Conservation (phyloP, 805 yeast genomes). For the Martiniozyma abietophila region DNA sequence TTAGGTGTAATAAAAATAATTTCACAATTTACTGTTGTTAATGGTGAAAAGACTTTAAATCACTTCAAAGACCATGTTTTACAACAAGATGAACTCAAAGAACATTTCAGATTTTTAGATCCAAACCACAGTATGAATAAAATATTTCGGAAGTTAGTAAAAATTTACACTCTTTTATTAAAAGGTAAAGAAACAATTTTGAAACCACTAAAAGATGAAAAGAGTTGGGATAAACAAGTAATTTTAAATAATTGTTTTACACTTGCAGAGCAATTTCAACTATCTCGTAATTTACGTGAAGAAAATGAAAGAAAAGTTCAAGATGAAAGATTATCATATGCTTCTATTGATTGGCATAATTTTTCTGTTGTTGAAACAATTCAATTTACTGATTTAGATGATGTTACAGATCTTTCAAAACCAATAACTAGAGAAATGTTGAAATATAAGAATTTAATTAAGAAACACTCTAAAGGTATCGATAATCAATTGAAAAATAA, state of each 20-base stretch:
- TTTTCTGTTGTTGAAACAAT: conserved; percentile 65
- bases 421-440: conserved; percentile 54
- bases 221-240: conserved; percentile 19
- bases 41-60: conserved; percentile 40
- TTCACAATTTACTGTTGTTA: conserved; percentile 58
- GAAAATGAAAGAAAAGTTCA: conserved; percentile 26
- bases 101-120: conserved; percentile 62
- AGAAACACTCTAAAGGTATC: conserved; percentile 32
- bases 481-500: conserved; percentile 22
- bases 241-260: conserved; percentile 39
- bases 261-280: conserved; percentile 46
- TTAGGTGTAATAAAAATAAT: conserved; percentile 60
- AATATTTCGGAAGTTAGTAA: conserved; percentile 38
- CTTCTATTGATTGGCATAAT: conserved; percentile 82
- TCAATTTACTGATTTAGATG: conserved; percentile 53
- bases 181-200: conserved; percentile 21
- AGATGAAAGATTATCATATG: conserved; percentile 44
- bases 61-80: conserved; percentile 25
- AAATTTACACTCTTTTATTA: conserved; percentile 44
- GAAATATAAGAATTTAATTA: conserved; percentile 50
- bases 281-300: conserved; percentile 26
- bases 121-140: conserved; percentile 50
- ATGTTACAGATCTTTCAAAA: conserved; percentile 41
- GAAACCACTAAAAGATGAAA: conserved; percentile 3
- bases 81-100: conserved; percentile 27